These are phyloP conservation scores for Arabidopsis lyrata DNA, from an alignment of 441 rosid species.

Conservation along the genomic window DNA sequence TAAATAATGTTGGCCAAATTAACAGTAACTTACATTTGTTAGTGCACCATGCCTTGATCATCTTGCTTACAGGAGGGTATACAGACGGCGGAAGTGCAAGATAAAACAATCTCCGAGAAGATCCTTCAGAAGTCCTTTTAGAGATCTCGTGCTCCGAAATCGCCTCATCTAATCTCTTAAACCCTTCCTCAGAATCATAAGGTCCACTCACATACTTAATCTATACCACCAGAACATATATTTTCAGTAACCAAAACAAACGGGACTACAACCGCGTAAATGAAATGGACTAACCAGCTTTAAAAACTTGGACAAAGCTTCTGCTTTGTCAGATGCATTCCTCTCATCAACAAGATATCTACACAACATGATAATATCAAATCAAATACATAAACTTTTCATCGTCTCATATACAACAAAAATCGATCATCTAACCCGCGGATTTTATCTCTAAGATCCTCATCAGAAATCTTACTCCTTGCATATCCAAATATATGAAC, in stretches of 20 bases:
- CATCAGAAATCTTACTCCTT: slow-evolving; percentile 84
- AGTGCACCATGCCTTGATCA: slow-evolving; percentile 86
- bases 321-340: slow-evolving; percentile 51
- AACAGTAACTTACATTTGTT: slow-evolving; percentile 71
- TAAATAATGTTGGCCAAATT: background rate
- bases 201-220: slow-evolving; percentile 95
- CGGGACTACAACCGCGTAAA: background rate
- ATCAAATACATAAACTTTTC: background rate
- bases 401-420: background rate
- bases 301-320: slow-evolving; percentile 70
- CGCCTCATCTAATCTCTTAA: slow-evolving; percentile 73
- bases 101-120: slow-evolving; percentile 92
- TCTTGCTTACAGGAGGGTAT: slow-evolving; percentile 90
- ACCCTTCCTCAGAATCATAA: slow-evolving; percentile 88
- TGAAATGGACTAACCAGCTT: slow-evolving; percentile 72
- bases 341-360: slow-evolving; percentile 77
- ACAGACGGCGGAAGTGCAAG: slow-evolving; percentile 98
- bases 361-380: slow-evolving; percentile 24
- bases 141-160: slow-evolving; percentile 78
- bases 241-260: slow-evolving; percentile 14
- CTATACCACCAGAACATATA: slow-evolving; percentile 50
- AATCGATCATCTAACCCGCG: slow-evolving; percentile 60
- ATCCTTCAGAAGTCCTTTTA: slow-evolving; percentile 68
- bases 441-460: slow-evolving; percentile 75
- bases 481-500: slow-evolving; percentile 98